Percentiles rank a stretch among this genome's conserved stretches.
Evolutionary conservation across 1,284 basidiomycete species (phyloP).

Genomic region (Ustilago trichophora): DNA sequence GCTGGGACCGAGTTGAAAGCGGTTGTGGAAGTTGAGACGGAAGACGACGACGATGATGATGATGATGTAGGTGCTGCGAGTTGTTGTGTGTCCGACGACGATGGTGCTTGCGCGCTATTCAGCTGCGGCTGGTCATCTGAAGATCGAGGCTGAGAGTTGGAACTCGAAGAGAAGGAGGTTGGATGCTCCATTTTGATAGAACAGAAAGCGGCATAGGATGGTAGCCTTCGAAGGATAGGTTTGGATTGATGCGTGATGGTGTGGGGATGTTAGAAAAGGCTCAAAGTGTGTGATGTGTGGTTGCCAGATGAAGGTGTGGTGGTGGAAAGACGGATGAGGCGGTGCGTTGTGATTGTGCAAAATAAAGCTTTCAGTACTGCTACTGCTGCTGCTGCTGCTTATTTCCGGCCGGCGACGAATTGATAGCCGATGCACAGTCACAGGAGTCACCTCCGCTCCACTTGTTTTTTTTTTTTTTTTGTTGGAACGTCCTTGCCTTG

Average conservation of each 20-base stretch:
- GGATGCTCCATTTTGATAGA: no score
- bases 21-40: not conserved
- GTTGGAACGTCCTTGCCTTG: not conserved
- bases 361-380: not conserved
- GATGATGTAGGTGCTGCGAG: not conserved
- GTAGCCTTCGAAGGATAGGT: no score
- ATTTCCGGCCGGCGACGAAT: constrained; percentile 13
- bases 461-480: not conserved
- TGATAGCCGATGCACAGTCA: constrained; percentile 19
- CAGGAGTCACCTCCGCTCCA: constrained; percentile 8
- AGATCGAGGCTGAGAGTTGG: not conserved
- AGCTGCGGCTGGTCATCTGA: not conserved
- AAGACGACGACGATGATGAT: not conserved
- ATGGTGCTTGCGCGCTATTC: not conserved
- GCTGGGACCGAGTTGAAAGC: no score
- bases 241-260: no score
- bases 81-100: not conserved
- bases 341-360: no score
- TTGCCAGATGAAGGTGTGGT: no score
- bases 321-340: no score
- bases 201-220: no score
- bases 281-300: no score
- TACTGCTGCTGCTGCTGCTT: no score
- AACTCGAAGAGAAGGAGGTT: not conserved
- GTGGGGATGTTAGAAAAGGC: no score